Conservation (phyloP, 129 eudicot genomes). For the Silybum marianum region DNA sequence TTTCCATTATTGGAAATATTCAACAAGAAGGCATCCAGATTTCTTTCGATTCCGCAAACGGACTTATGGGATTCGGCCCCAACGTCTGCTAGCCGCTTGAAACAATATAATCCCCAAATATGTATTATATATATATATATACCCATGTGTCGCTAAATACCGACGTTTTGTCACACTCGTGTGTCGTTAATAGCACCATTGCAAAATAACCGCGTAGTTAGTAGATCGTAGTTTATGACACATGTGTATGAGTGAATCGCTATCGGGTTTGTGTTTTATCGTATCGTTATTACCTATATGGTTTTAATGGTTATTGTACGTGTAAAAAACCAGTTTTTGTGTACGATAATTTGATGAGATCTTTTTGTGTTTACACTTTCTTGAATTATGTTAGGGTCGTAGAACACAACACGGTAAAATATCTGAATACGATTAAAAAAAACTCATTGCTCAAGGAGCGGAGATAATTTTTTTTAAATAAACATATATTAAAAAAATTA, state of each 20-base stretch:
- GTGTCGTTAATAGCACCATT: not conserved
- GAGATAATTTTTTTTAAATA: too few relatives aligned
- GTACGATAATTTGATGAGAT: not conserved
- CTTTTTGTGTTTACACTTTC: too few relatives aligned
- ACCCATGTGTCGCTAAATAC: not conserved
- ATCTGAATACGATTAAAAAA: too few relatives aligned
- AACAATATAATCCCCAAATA: not conserved
- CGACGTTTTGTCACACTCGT: not conserved
- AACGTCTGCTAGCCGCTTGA: constrained; percentile 50
- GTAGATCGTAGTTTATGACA: constrained; percentile 14
- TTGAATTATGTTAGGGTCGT: too few relatives aligned
- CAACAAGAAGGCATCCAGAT: constrained; percentile 98
- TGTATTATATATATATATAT: not conserved
- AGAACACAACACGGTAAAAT: too few relatives aligned
- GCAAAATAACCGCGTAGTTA: constrained; percentile 2
- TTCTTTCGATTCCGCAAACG: constrained; percentile 70
- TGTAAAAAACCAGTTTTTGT: constrained; percentile 13
- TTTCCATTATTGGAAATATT: constrained; percentile 85
- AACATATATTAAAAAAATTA: too few relatives aligned
- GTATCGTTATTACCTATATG: not conserved
- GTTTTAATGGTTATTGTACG: not conserved
- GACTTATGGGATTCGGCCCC: constrained; percentile 86
- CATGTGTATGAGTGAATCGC: not conserved
- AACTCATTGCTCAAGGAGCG: too few relatives aligned
- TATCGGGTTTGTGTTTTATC: constrained; percentile 16